Evolutionary conservation across 2,329 filamentous ascomycete species (phyloP).

Genomic region (Davidsoniella virescens): DNA sequence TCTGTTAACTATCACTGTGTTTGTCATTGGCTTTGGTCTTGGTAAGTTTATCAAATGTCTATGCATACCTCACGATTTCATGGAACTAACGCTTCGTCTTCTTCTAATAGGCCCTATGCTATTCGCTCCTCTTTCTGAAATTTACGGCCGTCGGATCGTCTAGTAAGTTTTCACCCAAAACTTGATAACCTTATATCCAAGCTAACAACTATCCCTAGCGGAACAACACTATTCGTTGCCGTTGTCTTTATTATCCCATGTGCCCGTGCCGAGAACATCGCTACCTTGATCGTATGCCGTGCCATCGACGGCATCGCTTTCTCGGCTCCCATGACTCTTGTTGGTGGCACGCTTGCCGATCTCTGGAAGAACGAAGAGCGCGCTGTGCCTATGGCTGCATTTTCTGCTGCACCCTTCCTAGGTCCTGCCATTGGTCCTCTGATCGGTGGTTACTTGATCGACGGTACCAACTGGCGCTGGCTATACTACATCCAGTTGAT

Average conservation of each 20-base stretch:
- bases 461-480: conserved; percentile 62
- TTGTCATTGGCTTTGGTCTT: conserved; percentile 68
- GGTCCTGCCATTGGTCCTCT: conserved; percentile 66
- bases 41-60: conserved; percentile 27
- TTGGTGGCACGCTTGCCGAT: conserved; percentile 68
- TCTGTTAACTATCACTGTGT: conserved; percentile 55
- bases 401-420: conserved; percentile 67
- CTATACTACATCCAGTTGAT: conserved; percentile 81
- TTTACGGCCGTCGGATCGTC: conserved; percentile 54
- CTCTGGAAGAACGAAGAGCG: conserved; percentile 74
- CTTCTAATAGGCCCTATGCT: conserved; percentile 45
- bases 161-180: conserved; percentile 31
- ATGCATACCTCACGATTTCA: background rate
- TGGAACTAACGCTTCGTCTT: background rate
- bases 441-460: conserved; percentile 58
- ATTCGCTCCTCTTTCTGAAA: conserved; percentile 64
- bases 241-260: conserved; percentile 70
- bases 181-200: background rate
- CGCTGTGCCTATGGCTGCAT: conserved; percentile 75
- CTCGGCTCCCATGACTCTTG: conserved; percentile 72
- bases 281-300: conserved; percentile 58
- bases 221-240: conserved; percentile 48
- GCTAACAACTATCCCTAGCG: conserved; percentile 20
- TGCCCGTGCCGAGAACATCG: conserved; percentile 60
- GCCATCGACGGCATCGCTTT: conserved; percentile 71